Base-by-base conservation (phyloP, 2,329 filamentous ascomycete genomes). In the Calonectria pauciramosa region DNA sequence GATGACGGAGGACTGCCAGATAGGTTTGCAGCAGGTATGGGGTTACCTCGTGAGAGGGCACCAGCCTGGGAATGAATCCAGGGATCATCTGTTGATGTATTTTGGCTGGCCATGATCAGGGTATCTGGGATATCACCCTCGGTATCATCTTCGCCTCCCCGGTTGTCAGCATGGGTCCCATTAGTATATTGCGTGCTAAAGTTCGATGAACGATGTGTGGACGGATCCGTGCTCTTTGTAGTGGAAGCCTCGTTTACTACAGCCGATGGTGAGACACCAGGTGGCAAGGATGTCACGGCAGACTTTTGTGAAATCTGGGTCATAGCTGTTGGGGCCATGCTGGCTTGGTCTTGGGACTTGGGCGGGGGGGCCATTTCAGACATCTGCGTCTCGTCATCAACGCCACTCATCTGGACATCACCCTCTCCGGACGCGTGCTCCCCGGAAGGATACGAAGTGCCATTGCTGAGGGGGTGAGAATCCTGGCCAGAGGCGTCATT, bases 221-320 rank as follows among this genome's bases (percentile, higher is more conserved):
- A 95, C 8, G 92, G 91, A 75, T 94, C 92, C 1, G 94, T 95
- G 2, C 94, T 96, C 85, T 98, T 97, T n/a, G 96, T 98, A 1
- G 96, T 97, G 2, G 96, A 98, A 2, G 96, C 96, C 81, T 98
- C 96, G 80, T 99, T 98, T 68, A 93, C 87, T 73, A 90, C 84
- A 16, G 89, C 90, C 32, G 90, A 91, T 18, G 91, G 91, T 6
- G 90, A 91, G 68, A 91, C 86, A 5, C 90, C 91, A 0, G 88
- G 85, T 0, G 91, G 90, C 3, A 93, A 84, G 26, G 90, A 86
- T 20, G 91, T 92, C 56, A 93, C 84, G 1, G 87, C 89, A 6
- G 93, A 94, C 56, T 89, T 86, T 82, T 94, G 94, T 1, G 94
- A 94, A 28, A 92, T 87, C 74, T 92, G 91, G 3, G 89, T 90